Base-by-base conservation (phyloP, 2,329 filamentous ascomycete genomes). In the Colletotrichum euphorbiae region DNA sequence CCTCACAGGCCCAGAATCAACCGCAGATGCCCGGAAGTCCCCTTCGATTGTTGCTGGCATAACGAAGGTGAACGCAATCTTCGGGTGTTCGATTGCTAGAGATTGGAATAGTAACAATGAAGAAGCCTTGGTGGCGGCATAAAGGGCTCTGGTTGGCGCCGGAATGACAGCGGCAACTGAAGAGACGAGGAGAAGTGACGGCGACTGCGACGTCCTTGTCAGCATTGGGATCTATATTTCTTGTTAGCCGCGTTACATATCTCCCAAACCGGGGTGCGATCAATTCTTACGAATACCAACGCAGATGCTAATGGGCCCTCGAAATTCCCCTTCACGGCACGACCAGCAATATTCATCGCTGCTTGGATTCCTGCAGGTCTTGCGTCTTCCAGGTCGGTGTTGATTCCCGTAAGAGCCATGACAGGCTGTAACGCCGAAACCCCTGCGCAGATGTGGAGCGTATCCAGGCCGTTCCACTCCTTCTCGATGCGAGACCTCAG, bases 21-120 rank as follows among this genome's bases (percentile, higher is more conserved):
- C 63, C 1, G 63, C 63, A 1, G 63, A 66, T n/a, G 63, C 63
- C 2, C 63, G 57, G 48, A 66, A 66, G 15, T 66, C 62, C 3
- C 63, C 63, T 50, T 66, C 63, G n/a, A 66, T 66, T 19, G 63
- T 66, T 2, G 63, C 63, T 8, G 63, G 63, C 7, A 66, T 57
- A 6, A 66, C 15, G 56, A 62, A 62, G 33, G 63, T 40, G 57
- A 66, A 66, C 6, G 57, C 42, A 8, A 66, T 62, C 3, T 36
- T 62, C 4, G 63, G 63, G 33, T 66, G 63, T 33, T 66, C 63
- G 6, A 66, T 66, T 17, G 63, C 63, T 42, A 66, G 33, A 4
- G 63, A 48, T 15, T 66, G 33, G 19, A 62, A 66, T 6, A 66
- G 7, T 21, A 66, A 36, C 21, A 66, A 33, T 3, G 63, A 62